These are phyloP conservation scores for Keqinozyma sinolaborantium DNA, from an alignment of 1,139 yeast genomes.

Conservation along the genomic window DNA sequence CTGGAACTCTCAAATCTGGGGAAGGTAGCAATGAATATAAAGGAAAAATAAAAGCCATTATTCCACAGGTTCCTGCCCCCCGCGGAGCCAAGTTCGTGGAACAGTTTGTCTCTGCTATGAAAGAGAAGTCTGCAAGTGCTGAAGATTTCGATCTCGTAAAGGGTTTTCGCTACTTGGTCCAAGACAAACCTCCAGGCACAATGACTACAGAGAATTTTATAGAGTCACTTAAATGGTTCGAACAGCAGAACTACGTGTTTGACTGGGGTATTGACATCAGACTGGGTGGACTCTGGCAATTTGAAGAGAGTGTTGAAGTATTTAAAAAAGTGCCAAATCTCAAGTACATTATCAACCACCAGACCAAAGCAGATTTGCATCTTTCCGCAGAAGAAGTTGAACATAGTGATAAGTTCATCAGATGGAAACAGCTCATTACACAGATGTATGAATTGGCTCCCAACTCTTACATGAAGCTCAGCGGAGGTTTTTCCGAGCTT, in stretches of 20 bases:
- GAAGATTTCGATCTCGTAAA: slow-evolving; percentile 11
- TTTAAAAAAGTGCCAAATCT: slow-evolving; percentile 18
- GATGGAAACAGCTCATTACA: slow-evolving; percentile 19
- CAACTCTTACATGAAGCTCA: slow-evolving; percentile 29
- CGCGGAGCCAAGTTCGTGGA: slow-evolving; percentile 9
- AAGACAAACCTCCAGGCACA: slow-evolving; percentile 32
- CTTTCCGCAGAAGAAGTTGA: slow-evolving; percentile 9
- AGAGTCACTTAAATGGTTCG: slow-evolving; percentile 27
- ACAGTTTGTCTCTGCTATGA: slow-evolving; percentile 7
- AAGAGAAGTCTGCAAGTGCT: slow-evolving; percentile 3
- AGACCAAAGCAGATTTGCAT: slow-evolving; percentile 32
- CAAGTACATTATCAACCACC: slow-evolving; percentile 32
- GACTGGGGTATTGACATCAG: slow-evolving; percentile 40
- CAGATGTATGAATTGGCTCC: slow-evolving; percentile 16
- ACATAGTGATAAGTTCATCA: slow-evolving; percentile 4
- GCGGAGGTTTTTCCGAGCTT: slow-evolving; percentile 40
- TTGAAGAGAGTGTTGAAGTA: slow-evolving; percentile 23
- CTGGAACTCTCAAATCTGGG: slow-evolving; percentile 6
- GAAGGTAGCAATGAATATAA: slow-evolving; percentile 11
- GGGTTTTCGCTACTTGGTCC: slow-evolving; percentile 39
- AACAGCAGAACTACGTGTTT: slow-evolving; percentile 20
- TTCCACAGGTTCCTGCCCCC: slow-evolving; percentile 17
- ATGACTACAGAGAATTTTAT: slow-evolving; percentile 21
- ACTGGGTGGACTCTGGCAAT: slow-evolving; percentile 34
- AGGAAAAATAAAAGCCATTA: slow-evolving; percentile 9